Evolutionary conservation across 768 basidiomycete species (phyloP), one percentile per base, ranked within the genome.

Genomic region (Gelatoporia subvermispora): DNA sequence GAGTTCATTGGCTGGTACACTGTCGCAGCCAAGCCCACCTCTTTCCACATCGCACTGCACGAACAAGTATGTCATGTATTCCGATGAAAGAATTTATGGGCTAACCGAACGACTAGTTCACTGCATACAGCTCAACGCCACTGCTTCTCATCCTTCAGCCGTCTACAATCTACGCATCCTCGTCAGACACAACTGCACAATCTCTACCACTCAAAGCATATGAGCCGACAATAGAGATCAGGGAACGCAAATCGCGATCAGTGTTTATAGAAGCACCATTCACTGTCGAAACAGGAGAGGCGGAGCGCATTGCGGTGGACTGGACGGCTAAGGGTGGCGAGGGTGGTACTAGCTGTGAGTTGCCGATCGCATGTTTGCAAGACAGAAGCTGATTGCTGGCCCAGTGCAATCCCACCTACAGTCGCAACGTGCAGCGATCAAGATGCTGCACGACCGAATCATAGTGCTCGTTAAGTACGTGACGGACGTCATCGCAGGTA

Each of bases 1-100:
- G 96, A 98, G 62, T 85, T 99, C 61, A 88, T 99, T 43, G 96
- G 96, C 8, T 99, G 96, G 96, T 99, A 99, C 68, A 89, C 88
- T 0, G 84, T 94, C 38, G 85, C 91, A 15, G 64, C 76, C n/a
- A 70, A 73, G 10, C 92, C 92, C 0, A 84, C 84, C 1, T 60
- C 77, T n/a, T 72, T 71, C 17, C 93, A 98, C 60, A 82, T 92
- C 39, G 73, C 78, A 1, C 75, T 98, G 16, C 92, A 97, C 63
- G 84, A 89, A 63, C 92, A 96, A 73, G 93, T 84, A 50, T 15
- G 68, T 55, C 43, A 35, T 41, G 24, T 21, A 8, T 4, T 11
- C 20, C 23, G 28, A 8, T 36, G 17, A 21, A 17, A 41, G 22
- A 43, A 7, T n/a, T 5, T 36, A 9, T 37, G 35, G 10, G 45